Evolutionary conservation across 1,139 yeast species (phyloP).

Genomic region (Lodderomyces orthopsilosis): DNA sequence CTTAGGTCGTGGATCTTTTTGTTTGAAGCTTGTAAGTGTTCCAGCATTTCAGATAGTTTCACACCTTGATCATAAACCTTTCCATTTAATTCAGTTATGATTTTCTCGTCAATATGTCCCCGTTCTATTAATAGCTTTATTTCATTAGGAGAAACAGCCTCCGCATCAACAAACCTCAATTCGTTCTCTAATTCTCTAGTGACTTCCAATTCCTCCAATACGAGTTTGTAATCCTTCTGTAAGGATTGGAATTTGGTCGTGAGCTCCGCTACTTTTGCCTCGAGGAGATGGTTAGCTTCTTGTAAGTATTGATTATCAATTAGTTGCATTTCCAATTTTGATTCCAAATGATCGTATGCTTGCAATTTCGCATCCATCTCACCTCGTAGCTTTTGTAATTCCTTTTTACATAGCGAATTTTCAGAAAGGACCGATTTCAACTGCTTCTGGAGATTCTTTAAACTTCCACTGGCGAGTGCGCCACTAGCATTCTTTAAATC

Average conservation of each 20-base stretch:
- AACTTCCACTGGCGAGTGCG: neutral
- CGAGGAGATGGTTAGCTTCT: constrained; percentile 38
- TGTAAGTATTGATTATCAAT: constrained; percentile 55
- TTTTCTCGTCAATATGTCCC: constrained; percentile 21
- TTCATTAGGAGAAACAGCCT: constrained; percentile 18
- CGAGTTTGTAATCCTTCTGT: constrained; percentile 36
- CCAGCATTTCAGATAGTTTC: constrained; percentile 21
- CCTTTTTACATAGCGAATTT: constrained; percentile 19
- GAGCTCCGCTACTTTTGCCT: constrained; percentile 25
- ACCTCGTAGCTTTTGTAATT: constrained; percentile 19
- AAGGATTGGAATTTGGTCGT: constrained; percentile 36
- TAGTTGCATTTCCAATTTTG: constrained; percentile 46
- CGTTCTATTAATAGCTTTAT: constrained; percentile 22
- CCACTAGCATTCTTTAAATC: neutral
- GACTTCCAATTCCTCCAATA: constrained; percentile 48
- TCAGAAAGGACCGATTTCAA: neutral
- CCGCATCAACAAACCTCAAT: constrained; percentile 19
- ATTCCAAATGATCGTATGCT: constrained; percentile 24
- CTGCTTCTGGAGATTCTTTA: neutral
- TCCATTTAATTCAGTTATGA: constrained; percentile 25
- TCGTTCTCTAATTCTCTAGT: constrained; percentile 41
- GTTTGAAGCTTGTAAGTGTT: constrained; percentile 22
- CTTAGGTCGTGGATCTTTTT: constrained; percentile 14
- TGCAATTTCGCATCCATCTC: constrained; percentile 13
- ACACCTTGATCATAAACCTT: constrained; percentile 19